Evolutionary conservation across 1,284 basidiomycete genomes (phyloP).

Genomic region (Ustilago bromivora): DNA sequence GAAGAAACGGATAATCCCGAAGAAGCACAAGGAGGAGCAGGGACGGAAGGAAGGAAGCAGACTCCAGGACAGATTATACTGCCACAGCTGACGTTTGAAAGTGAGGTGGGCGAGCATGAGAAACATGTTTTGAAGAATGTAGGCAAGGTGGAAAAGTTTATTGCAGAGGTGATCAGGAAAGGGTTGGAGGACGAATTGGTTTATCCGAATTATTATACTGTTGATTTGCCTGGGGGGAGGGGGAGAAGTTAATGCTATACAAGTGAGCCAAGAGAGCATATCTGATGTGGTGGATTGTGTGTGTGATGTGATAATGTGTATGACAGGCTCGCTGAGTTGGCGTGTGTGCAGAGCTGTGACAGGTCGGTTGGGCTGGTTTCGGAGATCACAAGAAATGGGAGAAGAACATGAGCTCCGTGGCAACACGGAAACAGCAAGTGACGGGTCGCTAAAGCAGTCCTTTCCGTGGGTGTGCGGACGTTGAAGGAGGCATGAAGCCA

Average conservation of each 20-base stretch:
- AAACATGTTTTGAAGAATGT: slow-evolving; percentile 97
- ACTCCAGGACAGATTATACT: slow-evolving; percentile 80
- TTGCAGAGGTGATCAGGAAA: slow-evolving; percentile 92
- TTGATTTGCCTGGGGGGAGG: slow-evolving; percentile 54
- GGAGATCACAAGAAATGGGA: background rate
- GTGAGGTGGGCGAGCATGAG: slow-evolving; percentile 93
- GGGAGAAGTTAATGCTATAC: background rate
- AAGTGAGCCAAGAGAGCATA: background rate
- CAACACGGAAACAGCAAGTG: background rate
- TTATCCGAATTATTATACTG: slow-evolving; percentile 68
- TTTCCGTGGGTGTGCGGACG: background rate
- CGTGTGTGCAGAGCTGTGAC: background rate
- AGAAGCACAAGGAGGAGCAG: slow-evolving; percentile 35
- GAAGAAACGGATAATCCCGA: slow-evolving; percentile 45
- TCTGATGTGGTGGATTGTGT: too few relatives aligned
- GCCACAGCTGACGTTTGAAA: slow-evolving; percentile 93
- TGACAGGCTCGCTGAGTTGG: too few relatives aligned
- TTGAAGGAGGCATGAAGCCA: background rate
- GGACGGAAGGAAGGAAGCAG: background rate
- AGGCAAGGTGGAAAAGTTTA: slow-evolving; percentile 93
- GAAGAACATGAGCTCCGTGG: too few relatives aligned
- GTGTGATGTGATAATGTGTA: too few relatives aligned
- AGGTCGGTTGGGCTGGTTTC: background rate
- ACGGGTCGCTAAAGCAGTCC: background rate
- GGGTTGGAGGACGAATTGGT: slow-evolving; percentile 77